Percentiles rank a stretch among this genome's conserved stretches.
Evolutionary conservation across 2,329 filamentous ascomycete species (phyloP).

Genomic region (Pseudogymnoascus sp.): DNA sequence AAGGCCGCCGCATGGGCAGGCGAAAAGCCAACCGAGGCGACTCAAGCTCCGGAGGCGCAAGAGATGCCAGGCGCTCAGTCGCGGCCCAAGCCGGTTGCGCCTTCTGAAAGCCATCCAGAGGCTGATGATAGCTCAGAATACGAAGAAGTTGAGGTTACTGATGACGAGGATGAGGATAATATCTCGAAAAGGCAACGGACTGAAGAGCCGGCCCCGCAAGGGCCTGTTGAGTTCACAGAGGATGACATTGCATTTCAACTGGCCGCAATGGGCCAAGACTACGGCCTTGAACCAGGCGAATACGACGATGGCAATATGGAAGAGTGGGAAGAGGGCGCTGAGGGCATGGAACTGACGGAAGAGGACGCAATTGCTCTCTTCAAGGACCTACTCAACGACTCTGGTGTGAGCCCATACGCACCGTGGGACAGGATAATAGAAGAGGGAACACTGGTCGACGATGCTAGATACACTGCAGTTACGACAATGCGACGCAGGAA

Average conservation of each 20-base stretch:
- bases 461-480: constrained; percentile 77
- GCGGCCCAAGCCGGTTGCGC: constrained; percentile 11
- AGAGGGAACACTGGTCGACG: constrained; percentile 71
- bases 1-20: constrained; percentile 35
- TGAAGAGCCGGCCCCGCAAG: constrained; percentile 32
- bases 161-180: constrained; percentile 43
- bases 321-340: constrained; percentile 61
- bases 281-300: constrained; percentile 67
- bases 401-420: constrained; percentile 73
- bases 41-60: constrained; percentile 23
- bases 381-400: constrained; percentile 77
- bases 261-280: constrained; percentile 80
- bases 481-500: constrained; percentile 71
- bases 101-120: constrained; percentile 30
- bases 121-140: constrained; percentile 61
- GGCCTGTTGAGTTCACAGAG: constrained; percentile 74
- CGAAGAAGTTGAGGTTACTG: constrained; percentile 40
- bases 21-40: constrained; percentile 21
- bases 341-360: constrained; percentile 61
- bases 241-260: constrained; percentile 92
- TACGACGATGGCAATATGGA: constrained; percentile 58
- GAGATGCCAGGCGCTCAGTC: constrained; percentile 16
- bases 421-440: constrained; percentile 88
- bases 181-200: constrained; percentile 41
- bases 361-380: constrained; percentile 73